phyloP scores from a whole-genome alignment of 1,284 basidiomycete species.

The Apiotrichum mycotoxinovorans region DNA sequence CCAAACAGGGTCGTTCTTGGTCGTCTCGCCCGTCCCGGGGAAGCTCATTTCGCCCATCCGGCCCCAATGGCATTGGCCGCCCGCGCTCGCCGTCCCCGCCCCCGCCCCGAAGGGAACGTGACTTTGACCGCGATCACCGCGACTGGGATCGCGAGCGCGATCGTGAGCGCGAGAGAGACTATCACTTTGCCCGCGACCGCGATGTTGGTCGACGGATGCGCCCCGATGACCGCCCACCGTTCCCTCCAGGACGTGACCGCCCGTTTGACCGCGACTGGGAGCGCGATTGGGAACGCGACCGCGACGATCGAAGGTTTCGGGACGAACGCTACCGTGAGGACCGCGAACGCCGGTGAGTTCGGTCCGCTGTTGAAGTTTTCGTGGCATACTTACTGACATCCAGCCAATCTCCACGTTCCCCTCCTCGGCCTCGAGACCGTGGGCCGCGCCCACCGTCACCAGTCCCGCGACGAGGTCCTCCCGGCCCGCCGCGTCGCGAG shows the following conservation, averaged over 20 bases:
- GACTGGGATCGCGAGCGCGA: slow-evolving; percentile 10
- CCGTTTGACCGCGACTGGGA: slow-evolving; percentile 15
- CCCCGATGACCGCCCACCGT: slow-evolving; percentile 2
- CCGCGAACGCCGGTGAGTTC: slow-evolving; percentile 1
- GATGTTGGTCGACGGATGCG: not conserved
- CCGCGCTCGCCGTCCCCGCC: slow-evolving; percentile 15
- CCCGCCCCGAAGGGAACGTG: slow-evolving; percentile 10
- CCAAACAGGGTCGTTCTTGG: slow-evolving; percentile 10
- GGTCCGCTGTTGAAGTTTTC: not conserved
- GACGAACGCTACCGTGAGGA: slow-evolving; percentile 14
- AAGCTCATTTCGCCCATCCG: slow-evolving; percentile 13
- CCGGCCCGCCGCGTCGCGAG: slow-evolving; percentile 1
- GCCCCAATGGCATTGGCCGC: slow-evolving; percentile 13
- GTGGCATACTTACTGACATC: not conserved
- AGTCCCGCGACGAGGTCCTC: not conserved
- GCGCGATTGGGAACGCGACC: slow-evolving; percentile 16
- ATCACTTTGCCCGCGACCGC: slow-evolving; percentile 3
- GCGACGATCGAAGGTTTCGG: slow-evolving; percentile 11
- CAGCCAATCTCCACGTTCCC: slow-evolving; percentile 5
- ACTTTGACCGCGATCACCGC: slow-evolving; percentile 8
- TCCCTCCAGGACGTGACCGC: slow-evolving; percentile 1
- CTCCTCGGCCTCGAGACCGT: slow-evolving; percentile 3
- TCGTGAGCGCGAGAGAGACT: slow-evolving; percentile 13
- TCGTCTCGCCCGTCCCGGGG: slow-evolving; percentile 3
- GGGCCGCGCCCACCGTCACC: slow-evolving; percentile 8